Percentiles rank a stretch among this genome's conserved stretches.
Conservation (phyloP, 805 yeast genomes). For the Danielia oregonensis region DNA sequence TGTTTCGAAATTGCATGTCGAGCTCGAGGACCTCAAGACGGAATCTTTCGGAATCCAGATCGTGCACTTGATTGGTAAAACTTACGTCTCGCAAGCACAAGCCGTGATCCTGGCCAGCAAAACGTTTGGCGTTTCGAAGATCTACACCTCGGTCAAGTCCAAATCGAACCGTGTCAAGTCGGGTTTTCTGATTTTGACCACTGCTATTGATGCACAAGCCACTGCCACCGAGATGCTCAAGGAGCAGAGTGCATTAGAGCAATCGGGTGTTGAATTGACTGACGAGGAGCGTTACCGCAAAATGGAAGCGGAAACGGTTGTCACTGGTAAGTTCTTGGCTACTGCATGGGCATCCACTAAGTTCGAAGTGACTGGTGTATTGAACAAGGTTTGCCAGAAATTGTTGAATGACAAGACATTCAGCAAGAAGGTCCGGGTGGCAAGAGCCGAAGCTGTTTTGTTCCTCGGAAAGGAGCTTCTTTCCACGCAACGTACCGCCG, state of each 20-base stretch:
- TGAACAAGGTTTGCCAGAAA: slow-evolving; percentile 63
- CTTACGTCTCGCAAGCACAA: slow-evolving; percentile 71
- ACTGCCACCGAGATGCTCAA: slow-evolving; percentile 65
- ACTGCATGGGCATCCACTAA: slow-evolving; percentile 95
- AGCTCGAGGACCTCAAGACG: slow-evolving; percentile 79
- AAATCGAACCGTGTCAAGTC: slow-evolving; percentile 81
- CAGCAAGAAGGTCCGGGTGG: slow-evolving; percentile 56
- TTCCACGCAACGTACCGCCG: slow-evolving; percentile 66
- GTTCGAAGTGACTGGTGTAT: slow-evolving; percentile 82
- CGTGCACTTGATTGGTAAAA: slow-evolving; percentile 75
- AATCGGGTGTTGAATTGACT: slow-evolving; percentile 27
- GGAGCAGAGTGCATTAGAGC: slow-evolving; percentile 53
- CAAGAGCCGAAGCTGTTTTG: slow-evolving; percentile 76
- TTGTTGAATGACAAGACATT: slow-evolving; percentile 54
- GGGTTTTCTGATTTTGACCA: slow-evolving; percentile 74
- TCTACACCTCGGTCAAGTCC: slow-evolving; percentile 76
- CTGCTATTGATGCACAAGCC: slow-evolving; percentile 85
- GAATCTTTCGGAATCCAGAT: slow-evolving; percentile 95
- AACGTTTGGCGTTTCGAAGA: slow-evolving; percentile 82
- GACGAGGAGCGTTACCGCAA: slow-evolving; percentile 31
- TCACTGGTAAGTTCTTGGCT: slow-evolving; percentile 86
- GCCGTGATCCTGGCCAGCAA: slow-evolving; percentile 71
- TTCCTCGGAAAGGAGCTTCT: slow-evolving; percentile 69
- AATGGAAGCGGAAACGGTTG: slow-evolving; percentile 74
- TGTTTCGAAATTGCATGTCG: slow-evolving; percentile 49